phyloP scores from a whole-genome alignment of 345 rosid genomes.

The Xanthoceras sorbifolium region DNA sequence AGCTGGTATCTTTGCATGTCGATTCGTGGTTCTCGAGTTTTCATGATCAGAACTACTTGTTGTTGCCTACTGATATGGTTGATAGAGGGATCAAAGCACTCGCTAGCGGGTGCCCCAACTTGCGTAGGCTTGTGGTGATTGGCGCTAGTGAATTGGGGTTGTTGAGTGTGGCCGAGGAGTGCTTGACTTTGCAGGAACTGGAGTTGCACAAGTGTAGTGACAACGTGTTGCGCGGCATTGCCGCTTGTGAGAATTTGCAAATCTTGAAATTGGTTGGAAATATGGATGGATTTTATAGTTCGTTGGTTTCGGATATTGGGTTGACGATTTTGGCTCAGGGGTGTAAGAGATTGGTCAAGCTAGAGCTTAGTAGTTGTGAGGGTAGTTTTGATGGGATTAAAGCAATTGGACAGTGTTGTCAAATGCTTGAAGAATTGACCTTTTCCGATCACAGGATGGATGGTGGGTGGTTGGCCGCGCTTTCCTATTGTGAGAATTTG shows the following conservation, averaged over 20 bases:
- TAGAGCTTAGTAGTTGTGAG: conserved; percentile 83
- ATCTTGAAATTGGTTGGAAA: conserved; percentile 69
- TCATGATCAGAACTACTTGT: conserved; percentile 51
- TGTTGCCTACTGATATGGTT: conserved; percentile 60
- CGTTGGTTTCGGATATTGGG: conserved; percentile 83
- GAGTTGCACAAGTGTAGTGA: conserved; percentile 81
- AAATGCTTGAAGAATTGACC: conserved; percentile 90
- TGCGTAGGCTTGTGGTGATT: conserved; percentile 62
- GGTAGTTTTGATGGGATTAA: conserved; percentile 95
- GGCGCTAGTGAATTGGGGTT: conserved; percentile 77
- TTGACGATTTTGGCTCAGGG: conserved; percentile 90
- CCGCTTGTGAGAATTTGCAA: conserved; percentile 83
- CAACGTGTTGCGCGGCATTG: conserved; percentile 68
- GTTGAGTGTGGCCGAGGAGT: conserved; percentile 60
- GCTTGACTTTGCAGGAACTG: conserved; percentile 73
- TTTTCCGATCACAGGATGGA: conserved; percentile 89
- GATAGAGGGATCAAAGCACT: conserved; percentile 61
- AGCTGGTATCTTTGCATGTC: conserved; percentile 47
- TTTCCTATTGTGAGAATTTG: conserved; percentile 80
- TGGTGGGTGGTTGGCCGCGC: conserved; percentile 86
- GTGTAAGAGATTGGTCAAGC: conserved; percentile 84
- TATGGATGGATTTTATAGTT: conserved; percentile 63
- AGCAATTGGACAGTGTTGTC: conserved; percentile 92
- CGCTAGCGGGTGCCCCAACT: conserved; percentile 64
- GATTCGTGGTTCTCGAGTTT: conserved; percentile 42